Base-by-base conservation (phyloP, 2,329 filamentous ascomycete genomes). In the Gremmenia infestans region DNA sequence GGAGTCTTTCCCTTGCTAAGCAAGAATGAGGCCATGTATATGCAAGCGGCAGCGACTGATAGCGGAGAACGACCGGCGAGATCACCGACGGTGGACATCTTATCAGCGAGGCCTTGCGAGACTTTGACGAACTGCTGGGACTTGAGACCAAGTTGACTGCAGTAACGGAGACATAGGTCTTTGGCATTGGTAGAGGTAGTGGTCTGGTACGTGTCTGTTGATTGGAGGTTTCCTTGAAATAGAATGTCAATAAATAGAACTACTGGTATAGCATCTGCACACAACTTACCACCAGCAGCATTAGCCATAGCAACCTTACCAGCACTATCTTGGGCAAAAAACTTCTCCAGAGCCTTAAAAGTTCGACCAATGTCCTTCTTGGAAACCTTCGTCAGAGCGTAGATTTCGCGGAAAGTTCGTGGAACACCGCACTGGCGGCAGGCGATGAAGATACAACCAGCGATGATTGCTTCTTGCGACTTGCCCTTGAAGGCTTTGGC, bases 291-390 rank as follows among this genome's bases (percentile, higher is more conserved):
- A 74, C 83, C 78, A 76, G 78, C 70, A 74, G 76, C 65, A 73
- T 70, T 68, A 74, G 73, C 72, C 66, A 59, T 77, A 76, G 54
- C 70, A 67, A 42, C 78, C 60, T 79, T 79, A 66, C 83, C 80
- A 54, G 82, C 76, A 62, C 87, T 85, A 68, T 90, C 81, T 66
- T 86, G 86, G 67, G 87, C 85, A 68, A 97, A 81, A 74, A 96
- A 97, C 65, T 87, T 85, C 74, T 97, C 92, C 46, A 99, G 80
- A 56, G 85, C 79, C 77, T 99, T 99, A 81, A 97, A 99, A 23
- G 93, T 93, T 56, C 92, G 81, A 22, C 94, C 94, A 61, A 99
- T 96, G 70, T 99, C 95, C 76, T 97, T 97, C 78, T 97, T 97
- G 58, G 88, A 87, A 28, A 99, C 93, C 64, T 89, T 90, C 8